A percentile compares a stretch with the other conserved stretches of the same genome.
These are phyloP conservation scores for Lenzites betulinus DNA, from an alignment of 768 basidiomycete species.

Conservation along the genomic window DNA sequence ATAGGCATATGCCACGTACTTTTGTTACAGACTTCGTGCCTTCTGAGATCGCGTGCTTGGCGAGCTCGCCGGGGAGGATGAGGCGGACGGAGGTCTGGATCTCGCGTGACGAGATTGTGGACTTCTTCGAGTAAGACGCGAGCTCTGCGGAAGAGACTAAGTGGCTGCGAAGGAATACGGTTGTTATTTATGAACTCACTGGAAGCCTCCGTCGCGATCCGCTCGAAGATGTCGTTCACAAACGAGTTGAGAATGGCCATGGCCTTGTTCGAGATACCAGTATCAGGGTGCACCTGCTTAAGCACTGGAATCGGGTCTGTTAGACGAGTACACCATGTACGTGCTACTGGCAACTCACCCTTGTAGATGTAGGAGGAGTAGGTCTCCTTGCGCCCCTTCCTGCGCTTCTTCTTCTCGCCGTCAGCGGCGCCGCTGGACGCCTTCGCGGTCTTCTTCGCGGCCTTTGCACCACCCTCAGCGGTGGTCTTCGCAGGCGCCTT, in stretches of 20 bases:
- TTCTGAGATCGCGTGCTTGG: conserved; percentile 93
- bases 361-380: conserved; percentile 94
- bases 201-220: conserved; percentile 89
- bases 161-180: background rate
- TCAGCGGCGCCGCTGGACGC: conserved; percentile 58
- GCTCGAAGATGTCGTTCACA: conserved; percentile 94
- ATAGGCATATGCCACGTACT: no score
- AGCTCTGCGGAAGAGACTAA: conserved; percentile 59
- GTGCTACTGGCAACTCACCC: conserved; percentile 48
- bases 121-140: conserved; percentile 97
- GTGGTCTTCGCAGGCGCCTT: conserved; percentile 76
- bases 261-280: conserved; percentile 99
- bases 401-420: conserved; percentile 82
- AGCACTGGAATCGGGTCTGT: conserved; percentile 57
- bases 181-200: conserved; percentile 54
- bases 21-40: conserved; percentile 93
- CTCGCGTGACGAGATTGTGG: conserved; percentile 97
- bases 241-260: conserved; percentile 97
- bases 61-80: conserved; percentile 94
- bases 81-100: conserved; percentile 97
- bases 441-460: conserved; percentile 79
- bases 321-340: background rate
- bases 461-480: conserved; percentile 52
- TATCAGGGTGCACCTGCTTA: conserved; percentile 98
- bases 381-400: conserved; percentile 86